Base-by-base conservation (phyloP, 768 basidiomycete species). In the Tylopilus vinaceipallidus region DNA sequence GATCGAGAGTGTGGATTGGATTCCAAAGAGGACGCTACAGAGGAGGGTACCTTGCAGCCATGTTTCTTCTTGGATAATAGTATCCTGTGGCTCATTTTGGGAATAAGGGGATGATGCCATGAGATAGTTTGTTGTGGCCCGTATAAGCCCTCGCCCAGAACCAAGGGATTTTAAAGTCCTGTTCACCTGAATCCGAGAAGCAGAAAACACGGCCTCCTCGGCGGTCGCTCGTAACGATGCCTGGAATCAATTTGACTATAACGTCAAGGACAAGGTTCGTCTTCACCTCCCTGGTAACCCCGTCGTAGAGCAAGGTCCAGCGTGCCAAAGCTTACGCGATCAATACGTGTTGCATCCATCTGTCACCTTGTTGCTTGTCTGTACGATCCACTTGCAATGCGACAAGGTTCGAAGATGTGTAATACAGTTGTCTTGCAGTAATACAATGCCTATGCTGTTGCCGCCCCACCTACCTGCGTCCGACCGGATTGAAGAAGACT, bases 11-110 rank as follows among this genome's bases (percentile, higher is more conserved):
- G 39, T 47, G 40, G 32, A 27, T 38, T 48, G 35, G 34, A 55
- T n/a, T 0, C 60, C 59, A 36, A 59, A 52, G 37, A 60, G 30
- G 39, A 45, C 0, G 42, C 30, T 45, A 30, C 54, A 50, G n/a
- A 60, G 29, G 5, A 56, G 9, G 33, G 44, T 2, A 2, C 57
- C 55, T 19, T 50, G 48, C 12, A 58, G 38, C 50, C 54, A 58
- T 29, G 51, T 29, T 39, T 58, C 45, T 23, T 53, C 57, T n/a
- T 19, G 33, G 20, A 52, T 4, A 19, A 47, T 55, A 32, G 38
- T 44, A 14, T 12, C 24, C 8, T 20, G 14, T 14, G 55, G 6
- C 32, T 50, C 55, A 12, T 50, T 14, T 17, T 40, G 51, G 3
- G 19, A 0, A 29, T 50, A 39, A 27, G 44, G 32, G 20, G 45